Percentiles rank a stretch among this genome's conserved stretches.
These are phyloP conservation scores for Stagonosporopsis rhizophila DNA, from an alignment of 2,329 filamentous ascomycete species.

Conservation along the genomic window DNA sequence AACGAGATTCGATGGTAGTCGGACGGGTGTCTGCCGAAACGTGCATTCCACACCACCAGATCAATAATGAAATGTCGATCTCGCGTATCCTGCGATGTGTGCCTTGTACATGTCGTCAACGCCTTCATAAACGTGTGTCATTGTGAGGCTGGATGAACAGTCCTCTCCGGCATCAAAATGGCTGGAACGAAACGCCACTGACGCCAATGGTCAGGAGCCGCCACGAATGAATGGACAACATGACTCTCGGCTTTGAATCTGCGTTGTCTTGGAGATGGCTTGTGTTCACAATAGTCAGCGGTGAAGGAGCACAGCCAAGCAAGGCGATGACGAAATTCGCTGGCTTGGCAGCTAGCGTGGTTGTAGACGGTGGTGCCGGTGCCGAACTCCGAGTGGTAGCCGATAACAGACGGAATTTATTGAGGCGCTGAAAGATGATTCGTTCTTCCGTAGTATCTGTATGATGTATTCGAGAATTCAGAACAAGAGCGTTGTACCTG, in stretches of 20 bases:
- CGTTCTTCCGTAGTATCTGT: too few species aligned
- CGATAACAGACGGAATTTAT: too few species aligned
- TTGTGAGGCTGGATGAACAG: not conserved
- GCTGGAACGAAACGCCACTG: not conserved
- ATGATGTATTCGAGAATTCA: not conserved
- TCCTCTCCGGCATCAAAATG: not conserved
- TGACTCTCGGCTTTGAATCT: slow-evolving; percentile 1
- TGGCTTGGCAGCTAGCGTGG: slow-evolving; percentile 6
- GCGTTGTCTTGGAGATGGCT: slow-evolving; percentile 6
- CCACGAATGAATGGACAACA: slow-evolving; percentile 1
- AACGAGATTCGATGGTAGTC: not conserved
- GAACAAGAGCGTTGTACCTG: not conserved
- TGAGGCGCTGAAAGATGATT: not conserved
- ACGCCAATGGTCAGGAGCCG: not conserved
- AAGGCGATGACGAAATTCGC: slow-evolving; percentile 10
- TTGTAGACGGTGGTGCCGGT: not conserved
- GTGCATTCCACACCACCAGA: not conserved
- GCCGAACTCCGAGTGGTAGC: slow-evolving; percentile 1
- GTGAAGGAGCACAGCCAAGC: slow-evolving; percentile 11
- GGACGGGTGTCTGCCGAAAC: not conserved
- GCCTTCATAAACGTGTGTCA: not conserved
- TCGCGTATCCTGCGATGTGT: not conserved
- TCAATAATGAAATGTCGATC: not conserved
- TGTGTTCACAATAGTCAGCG: slow-evolving; percentile 4
- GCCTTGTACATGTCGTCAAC: not conserved